These are phyloP conservation scores for Colletotrichum gigasporum DNA, from an alignment of 2,329 filamentous ascomycete species.

Conservation along the genomic window DNA sequence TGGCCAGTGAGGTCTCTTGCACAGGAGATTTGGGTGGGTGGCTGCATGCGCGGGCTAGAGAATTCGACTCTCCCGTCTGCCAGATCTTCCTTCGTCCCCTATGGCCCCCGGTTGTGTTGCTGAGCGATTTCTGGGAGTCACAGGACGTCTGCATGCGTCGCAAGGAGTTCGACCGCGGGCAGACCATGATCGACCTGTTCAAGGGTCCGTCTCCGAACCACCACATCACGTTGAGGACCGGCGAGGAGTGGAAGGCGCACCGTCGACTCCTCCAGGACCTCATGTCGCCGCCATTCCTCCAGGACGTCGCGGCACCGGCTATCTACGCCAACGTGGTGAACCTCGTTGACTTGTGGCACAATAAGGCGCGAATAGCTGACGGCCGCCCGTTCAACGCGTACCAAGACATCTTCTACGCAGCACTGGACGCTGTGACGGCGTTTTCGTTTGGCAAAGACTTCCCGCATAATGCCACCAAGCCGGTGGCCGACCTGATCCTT, in stretches of 20 bases:
- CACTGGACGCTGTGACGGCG: slow-evolving; percentile 43
- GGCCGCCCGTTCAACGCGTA: slow-evolving; percentile 42
- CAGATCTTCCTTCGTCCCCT: slow-evolving; percentile 47
- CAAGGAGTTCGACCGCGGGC: slow-evolving; percentile 44
- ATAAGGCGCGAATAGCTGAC: slow-evolving; percentile 40
- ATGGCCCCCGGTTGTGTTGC: slow-evolving; percentile 39
- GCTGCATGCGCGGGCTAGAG: slow-evolving; percentile 36
- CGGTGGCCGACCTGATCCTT: neutral
- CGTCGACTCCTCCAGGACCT: slow-evolving; percentile 47
- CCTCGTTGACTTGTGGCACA: slow-evolving; percentile 44
- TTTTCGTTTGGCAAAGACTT: slow-evolving; percentile 38
- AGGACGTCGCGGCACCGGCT: slow-evolving; percentile 42
- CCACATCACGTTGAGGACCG: slow-evolving; percentile 42
- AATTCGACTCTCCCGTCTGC: slow-evolving; percentile 39
- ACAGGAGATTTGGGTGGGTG: slow-evolving; percentile 27
- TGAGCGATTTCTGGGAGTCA: slow-evolving; percentile 44
- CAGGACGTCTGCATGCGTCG: slow-evolving; percentile 46
- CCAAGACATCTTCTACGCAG: slow-evolving; percentile 40
- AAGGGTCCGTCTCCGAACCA: slow-evolving; percentile 36
- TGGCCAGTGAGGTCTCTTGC: neutral
- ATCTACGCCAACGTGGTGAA: slow-evolving; percentile 41
- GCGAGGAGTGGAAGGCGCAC: slow-evolving; percentile 42
- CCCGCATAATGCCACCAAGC: slow-evolving; percentile 2
- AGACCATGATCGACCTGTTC: slow-evolving; percentile 1
- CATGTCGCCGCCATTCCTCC: slow-evolving; percentile 47